Base-by-base conservation (phyloP, 805 yeast genomes). In the Sugiyamaella mastotermitis region DNA sequence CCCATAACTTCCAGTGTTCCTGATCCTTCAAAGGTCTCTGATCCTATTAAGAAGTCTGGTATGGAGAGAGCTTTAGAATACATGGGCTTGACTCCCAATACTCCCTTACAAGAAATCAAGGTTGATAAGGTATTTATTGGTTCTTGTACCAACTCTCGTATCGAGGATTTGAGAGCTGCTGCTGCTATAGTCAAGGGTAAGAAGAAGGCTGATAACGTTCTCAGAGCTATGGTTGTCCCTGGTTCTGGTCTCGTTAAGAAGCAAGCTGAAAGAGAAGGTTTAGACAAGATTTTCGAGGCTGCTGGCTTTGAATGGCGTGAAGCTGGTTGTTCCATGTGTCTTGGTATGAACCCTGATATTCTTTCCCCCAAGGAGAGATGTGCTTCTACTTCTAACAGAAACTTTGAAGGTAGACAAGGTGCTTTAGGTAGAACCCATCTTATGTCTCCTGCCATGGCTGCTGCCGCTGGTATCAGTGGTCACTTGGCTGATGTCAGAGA, bases 361-460 rank as follows among this genome's bases (percentile, higher is more conserved):
- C 74, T 92, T 58, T 75, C 79, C 46, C 98, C 98, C 28, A 77
- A 83, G 57, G 98, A 92, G 66, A 80, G 98, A 68, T 92, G 98
- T 70, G 98, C 98, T 6, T 88, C 97, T 10, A 92, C 98, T 14
- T 90, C 97, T 16, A 92, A 92, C 74, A 83, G 98, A 74, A 92
- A 92, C 69, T 92, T 92, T 59, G 97, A 90, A 65, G 98, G 98
- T 55, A 88, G 98, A 66, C 98, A 92, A 72, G 98, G 98, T 68
- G 95, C 96, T 37, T 68, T 67, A 44, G 86, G 96, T 13, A 78
- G 98, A 69, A 92, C 98, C 14, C 98, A 92, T 61, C 74, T 92
- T 59, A 86, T 90, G 95, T 85, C 96, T 10, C 98, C 98, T 27
- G 95, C 95, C 16, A 92, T 92, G 98, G 98, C 98, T 33, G 98